Evolutionary conservation across 148 eudicot species (phyloP).

Genomic region (Heliamphora exappendiculata): DNA sequence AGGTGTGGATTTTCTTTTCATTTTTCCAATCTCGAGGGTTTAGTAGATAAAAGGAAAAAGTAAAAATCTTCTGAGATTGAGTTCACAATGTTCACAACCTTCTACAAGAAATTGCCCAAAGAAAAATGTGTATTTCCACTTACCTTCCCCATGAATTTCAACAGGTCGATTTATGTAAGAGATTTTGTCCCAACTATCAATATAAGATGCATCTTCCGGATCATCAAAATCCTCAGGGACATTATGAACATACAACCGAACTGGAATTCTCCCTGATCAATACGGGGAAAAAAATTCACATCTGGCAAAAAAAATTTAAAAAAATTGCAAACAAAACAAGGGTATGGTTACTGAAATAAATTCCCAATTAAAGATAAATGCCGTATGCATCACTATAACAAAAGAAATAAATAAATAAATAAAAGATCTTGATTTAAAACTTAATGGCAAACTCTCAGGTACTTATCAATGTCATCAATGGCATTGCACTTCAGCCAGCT

Average conservation of each 20-base stretch:
- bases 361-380: background rate
- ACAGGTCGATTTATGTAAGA: slow-evolving; percentile 79
- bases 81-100: background rate
- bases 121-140: slow-evolving; percentile 7
- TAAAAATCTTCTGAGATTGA: background rate
- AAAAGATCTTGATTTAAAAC: too few species aligned
- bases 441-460: too few species aligned
- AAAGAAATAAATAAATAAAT: too few species aligned
- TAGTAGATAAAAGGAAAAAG: background rate
- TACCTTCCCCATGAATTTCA: slow-evolving; percentile 66
- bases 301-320: background rate
- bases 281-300: background rate
- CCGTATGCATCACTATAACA: background rate
- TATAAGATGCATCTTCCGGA: slow-evolving; percentile 54
- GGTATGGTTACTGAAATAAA: background rate
- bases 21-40: background rate
- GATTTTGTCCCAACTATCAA: slow-evolving; percentile 80
- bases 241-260: slow-evolving; percentile 67
- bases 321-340: background rate
- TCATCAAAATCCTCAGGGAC: slow-evolving; percentile 54
- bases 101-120: background rate
- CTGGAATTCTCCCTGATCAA: slow-evolving; percentile 76
- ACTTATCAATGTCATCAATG: too few species aligned
- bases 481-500: too few species aligned
- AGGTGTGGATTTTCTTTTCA: background rate